Evolutionary conservation across 2,329 filamentous ascomycete genomes (phyloP).

Genomic region (Aspergillus brasiliensis): DNA sequence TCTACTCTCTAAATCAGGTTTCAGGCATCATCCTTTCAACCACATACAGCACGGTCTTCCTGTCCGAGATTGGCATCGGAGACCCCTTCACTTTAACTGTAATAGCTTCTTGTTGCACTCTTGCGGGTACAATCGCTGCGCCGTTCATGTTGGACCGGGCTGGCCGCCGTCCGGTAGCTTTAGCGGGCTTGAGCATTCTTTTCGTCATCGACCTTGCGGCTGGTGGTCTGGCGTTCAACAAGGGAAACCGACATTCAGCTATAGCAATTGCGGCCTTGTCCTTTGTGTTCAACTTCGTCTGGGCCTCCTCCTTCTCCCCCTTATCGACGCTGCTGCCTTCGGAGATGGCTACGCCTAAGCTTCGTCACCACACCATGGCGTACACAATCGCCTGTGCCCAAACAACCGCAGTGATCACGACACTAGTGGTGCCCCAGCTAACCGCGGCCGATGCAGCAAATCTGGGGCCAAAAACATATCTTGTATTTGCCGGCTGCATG

Average conservation of each 20-base stretch:
- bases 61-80: conserved; percentile 35
- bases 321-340: conserved; percentile 38
- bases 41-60: conserved; percentile 42
- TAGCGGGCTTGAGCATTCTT: conserved; percentile 37
- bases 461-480: conserved; percentile 37
- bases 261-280: conserved; percentile 35
- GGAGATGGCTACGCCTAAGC: conserved; percentile 39
- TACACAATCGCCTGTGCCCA: conserved; percentile 40
- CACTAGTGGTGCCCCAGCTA: conserved; percentile 40
- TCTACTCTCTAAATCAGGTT: conserved; percentile 41
- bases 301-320: conserved; percentile 40
- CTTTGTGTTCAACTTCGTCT: conserved; percentile 44
- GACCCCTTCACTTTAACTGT: conserved; percentile 40
- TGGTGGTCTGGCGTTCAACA: conserved; percentile 36
- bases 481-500: conserved; percentile 39
- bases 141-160: conserved; percentile 38
- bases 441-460: conserved; percentile 36
- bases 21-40: conserved; percentile 41
- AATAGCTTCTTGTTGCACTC: conserved; percentile 38
- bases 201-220: conserved; percentile 37
- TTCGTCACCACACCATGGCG: conserved; percentile 42
- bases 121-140: conserved; percentile 40
- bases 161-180: conserved; percentile 39
- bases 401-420: conserved; percentile 43
- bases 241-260: conserved; percentile 23